Base-by-base conservation (phyloP, 768 basidiomycete species). In the Cyclocybe cylindracea region DNA sequence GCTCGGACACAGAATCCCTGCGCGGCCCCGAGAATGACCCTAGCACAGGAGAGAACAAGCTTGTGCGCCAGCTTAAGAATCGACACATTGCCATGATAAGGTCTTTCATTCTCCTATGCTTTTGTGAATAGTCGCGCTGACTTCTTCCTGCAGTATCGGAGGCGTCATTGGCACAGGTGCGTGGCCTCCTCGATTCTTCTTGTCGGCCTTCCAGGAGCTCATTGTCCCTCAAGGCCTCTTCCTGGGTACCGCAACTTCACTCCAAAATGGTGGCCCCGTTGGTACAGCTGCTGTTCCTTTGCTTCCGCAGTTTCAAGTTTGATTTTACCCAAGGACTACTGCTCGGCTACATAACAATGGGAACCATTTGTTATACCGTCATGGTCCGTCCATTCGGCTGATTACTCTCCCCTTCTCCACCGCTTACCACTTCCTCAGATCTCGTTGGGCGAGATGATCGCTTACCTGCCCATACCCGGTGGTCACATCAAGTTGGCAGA, bases 41-140 rank as follows among this genome's bases (percentile, higher is more conserved):
- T 8, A 5, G 16, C 7, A 48, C 56, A 44, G 54, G 46, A 11
- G 55, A 63, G 31, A 41, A 55, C 50, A 66, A 66, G 39, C 80
- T 86, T 37, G 70, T 78, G 9, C 77, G 85, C 43, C 85, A 87
- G 66, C 70, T 87, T 57, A 87, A 87, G 66, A 89, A 88, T 61
- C 76, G 89, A 11, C 90, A 91, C 64, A 78, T 91, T 53, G 86
- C 89, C 44, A 89, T 91, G 88, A 90, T 91, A 58, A 89, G 87
- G 86, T 69, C 11, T 9, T 59, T 57, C 24, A 35, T 38, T 39
- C 29, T 7, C 40, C 37, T 10, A 44, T 13, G 14, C 37, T 32
- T 13, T 38, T 24, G 19, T 13, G 2, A 8, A 39, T 31, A 40
- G 1, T 35, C 31, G 14, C 19, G 7, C 38, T 36, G 29, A 39